Evolutionary conservation across 176 grass and related monocot genomes (phyloP).

Genomic region (Metroxylon sagu): DNA sequence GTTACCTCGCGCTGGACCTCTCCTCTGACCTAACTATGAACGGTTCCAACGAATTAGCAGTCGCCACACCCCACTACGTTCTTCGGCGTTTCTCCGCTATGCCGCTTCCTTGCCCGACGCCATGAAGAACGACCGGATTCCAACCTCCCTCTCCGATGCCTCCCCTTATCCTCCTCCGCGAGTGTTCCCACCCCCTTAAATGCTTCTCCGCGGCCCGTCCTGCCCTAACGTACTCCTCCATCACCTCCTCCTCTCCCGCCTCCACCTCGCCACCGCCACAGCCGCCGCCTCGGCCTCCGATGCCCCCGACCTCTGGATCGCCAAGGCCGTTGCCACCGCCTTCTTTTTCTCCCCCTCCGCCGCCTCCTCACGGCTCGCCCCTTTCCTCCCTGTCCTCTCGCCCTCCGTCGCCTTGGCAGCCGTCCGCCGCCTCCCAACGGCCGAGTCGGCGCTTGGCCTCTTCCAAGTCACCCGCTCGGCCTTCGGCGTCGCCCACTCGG

Average conservation of each 20-base stretch:
- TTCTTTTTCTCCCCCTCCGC: conserved; percentile 7
- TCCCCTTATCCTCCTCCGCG: too few relatives aligned
- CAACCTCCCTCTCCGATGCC: too few relatives aligned
- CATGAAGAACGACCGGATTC: not conserved
- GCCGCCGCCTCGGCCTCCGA: not conserved
- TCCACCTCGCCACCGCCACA: not conserved
- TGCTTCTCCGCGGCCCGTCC: conserved; percentile 3
- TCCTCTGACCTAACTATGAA: too few relatives aligned
- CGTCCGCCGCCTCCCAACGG: conserved; percentile 21
- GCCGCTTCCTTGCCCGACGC: too few relatives aligned
- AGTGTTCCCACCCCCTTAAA: conserved; percentile 1
- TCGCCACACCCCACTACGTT: too few relatives aligned
- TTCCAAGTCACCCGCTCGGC: conserved; percentile 19
- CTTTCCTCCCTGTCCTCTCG: conserved; percentile 10
- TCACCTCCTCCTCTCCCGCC: conserved; percentile 22
- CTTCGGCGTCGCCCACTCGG: conserved; percentile 26
- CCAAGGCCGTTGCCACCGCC: conserved; percentile 44
- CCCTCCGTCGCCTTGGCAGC: conserved; percentile 13
- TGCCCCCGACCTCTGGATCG: conserved; percentile 59
- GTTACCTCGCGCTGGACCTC: too few relatives aligned
- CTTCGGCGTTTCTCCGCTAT: too few relatives aligned
- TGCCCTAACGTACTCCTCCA: conserved; percentile 8
- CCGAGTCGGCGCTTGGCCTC: conserved; percentile 11
- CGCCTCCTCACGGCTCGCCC: conserved; percentile 11
- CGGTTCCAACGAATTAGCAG: too few relatives aligned